Base-by-base conservation (phyloP, 2,329 filamentous ascomycete genomes). In the Stenocarpella maydis region DNA sequence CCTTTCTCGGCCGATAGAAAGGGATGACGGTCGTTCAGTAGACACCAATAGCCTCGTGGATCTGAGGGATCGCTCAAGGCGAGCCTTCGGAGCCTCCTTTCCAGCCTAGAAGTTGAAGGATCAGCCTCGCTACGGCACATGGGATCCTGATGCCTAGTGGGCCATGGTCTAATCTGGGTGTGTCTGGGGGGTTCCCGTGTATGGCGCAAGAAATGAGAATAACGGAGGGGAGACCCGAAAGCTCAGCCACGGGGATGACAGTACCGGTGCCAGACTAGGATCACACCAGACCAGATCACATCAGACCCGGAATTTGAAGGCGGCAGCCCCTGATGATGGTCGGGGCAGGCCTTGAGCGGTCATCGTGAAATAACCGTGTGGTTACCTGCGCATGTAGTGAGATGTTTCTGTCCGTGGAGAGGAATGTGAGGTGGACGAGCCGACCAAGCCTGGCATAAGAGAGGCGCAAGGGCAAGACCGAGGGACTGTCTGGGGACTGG, bases 41-140 rank as follows among this genome's bases (percentile, higher is more conserved):
- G 28, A 43, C 14, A 37, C 31, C 39, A 47, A 60, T 45, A 54
- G 28, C 41, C 52, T 67, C 34, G 24, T 54, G 65, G 54, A 45
- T 45, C 24, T 21, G n/a, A 39, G 52, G 43, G 28, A 49, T 53
- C 15, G 39, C 34, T 28, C 65, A 58, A 47, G 26, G 53, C 34
- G 21, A 50, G 41, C 65, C 53, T 67, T 67, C 45, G 65, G 41
- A 67, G 52, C 54, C 31, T 58, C 50, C 52, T 67, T 34, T 49
- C 64, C 52, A 69, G 67, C 58, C 41, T 58, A 63, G 53, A 41
- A 52, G n/a, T 19, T 61, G 69, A 71, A 71, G 66, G 69, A 71
- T 71, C 69, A 69, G 69, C 69, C 60, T 69, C 60, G 61, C 43
- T 69, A 69, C 61, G 66, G 66, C 37, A 66, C 69, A 69, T 71